A percentile compares a stretch with the other conserved stretches of the same genome.
Conservation (phyloP, 352 stramenopile genomes). For the Pythium rhizo-oryzae region DNA sequence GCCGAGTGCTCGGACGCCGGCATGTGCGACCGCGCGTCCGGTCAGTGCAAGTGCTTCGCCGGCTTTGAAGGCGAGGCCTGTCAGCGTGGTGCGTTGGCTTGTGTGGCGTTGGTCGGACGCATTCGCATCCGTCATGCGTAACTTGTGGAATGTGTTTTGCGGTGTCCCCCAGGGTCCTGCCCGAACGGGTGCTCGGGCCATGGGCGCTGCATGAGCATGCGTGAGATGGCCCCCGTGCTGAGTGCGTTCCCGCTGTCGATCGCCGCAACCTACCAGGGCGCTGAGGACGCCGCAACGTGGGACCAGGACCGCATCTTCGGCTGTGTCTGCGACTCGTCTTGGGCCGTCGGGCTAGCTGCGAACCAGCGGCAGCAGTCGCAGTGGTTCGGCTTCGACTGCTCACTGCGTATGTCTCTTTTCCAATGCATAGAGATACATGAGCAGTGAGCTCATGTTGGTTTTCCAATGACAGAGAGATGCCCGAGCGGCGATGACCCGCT, state of each 20-base stretch:
- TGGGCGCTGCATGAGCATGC: constrained; percentile 74
- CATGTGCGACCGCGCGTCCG: constrained; percentile 51
- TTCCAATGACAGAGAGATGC: constrained; percentile 67
- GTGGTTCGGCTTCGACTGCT: constrained; percentile 91
- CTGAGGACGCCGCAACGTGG: constrained; percentile 60
- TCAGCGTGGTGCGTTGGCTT: constrained; percentile 49
- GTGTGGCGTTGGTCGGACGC: background rate
- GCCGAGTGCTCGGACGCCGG: constrained; percentile 72
- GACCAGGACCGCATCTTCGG: constrained; percentile 78
- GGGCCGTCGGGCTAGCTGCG: constrained; percentile 64
- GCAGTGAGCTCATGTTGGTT: background rate
- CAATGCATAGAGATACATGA: background rate
- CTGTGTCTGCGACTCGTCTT: constrained; percentile 82
- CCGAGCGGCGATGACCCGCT: constrained; percentile 87
- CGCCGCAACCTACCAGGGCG: constrained; percentile 55
- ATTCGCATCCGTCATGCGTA: background rate
- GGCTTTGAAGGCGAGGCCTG: constrained; percentile 78
- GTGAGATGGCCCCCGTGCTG: constrained; percentile 45
- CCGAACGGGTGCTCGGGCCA: constrained; percentile 73
- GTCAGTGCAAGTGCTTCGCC: constrained; percentile 64
- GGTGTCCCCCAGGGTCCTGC: constrained; percentile 37
- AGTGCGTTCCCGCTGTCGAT: constrained; percentile 61
- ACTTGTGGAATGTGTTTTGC: too few species aligned
- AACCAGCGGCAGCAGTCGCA: constrained; percentile 82
- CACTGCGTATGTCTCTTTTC: constrained; percentile 38